phyloP scores from a whole-genome alignment of 225 moss, liverwort and hornwort genomes.

The Bryum argenteum region DNA sequence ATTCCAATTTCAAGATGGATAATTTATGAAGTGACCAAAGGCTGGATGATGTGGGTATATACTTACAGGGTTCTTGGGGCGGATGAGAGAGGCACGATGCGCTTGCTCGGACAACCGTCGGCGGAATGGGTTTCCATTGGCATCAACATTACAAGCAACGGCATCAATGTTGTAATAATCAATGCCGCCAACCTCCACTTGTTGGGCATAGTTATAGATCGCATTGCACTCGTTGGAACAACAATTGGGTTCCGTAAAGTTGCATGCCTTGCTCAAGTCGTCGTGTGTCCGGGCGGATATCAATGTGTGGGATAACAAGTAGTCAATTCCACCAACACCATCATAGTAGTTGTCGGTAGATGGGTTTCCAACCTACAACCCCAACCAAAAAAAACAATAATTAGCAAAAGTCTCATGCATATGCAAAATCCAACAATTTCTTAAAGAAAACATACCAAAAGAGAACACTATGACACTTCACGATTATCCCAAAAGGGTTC shows the following conservation, averaged over 20 bases:
- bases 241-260: slow-evolving; percentile 41
- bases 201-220: slow-evolving; percentile 23
- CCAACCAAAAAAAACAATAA: neutral
- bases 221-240: slow-evolving; percentile 34
- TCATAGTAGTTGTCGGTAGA: slow-evolving; percentile 51
- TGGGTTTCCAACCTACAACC: slow-evolving; percentile 63
- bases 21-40: too few species aligned
- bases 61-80: slow-evolving; percentile 40
- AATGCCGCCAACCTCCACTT: slow-evolving; percentile 61
- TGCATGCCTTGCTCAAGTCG: slow-evolving; percentile 41
- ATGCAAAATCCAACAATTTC: too few species aligned
- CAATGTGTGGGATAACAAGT: slow-evolving; percentile 58
- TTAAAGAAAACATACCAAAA: too few species aligned
- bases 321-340: slow-evolving; percentile 53
- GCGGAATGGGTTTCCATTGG: slow-evolving; percentile 26
- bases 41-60: too few species aligned
- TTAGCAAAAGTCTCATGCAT: neutral
- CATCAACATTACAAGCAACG: slow-evolving; percentile 18
- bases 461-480: too few species aligned
- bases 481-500: too few species aligned
- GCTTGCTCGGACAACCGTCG: slow-evolving; percentile 30
- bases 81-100: neutral
- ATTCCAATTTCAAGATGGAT: too few species aligned
- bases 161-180: slow-evolving; percentile 63
- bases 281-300: slow-evolving; percentile 66